Evolutionary conservation across 2,329 filamentous ascomycete species (phyloP), one percentile per base, ranked within the genome.

Genomic region (Xylariaceae sp.): DNA sequence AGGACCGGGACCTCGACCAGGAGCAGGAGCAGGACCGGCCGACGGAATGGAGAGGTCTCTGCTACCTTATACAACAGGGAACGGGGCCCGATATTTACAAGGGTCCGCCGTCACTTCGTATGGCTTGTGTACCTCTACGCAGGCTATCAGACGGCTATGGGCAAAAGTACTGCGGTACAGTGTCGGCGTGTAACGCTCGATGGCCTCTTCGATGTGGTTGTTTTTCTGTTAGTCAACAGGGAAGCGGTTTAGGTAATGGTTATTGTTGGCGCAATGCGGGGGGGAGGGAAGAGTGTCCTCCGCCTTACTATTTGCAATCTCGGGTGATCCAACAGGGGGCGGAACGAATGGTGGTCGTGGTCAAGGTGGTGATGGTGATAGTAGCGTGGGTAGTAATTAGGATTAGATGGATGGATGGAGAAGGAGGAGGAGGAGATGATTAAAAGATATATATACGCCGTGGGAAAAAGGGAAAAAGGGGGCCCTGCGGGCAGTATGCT

Each of bases 221-320:
- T 45, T 64, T 78, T 78, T 75, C 71, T 77, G 75, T 79, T 79
- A 79, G 77, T 79, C 77, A 79, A 76, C 65, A 62, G 62, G 66
- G 62, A 68, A 66, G 65, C 61, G 64, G 75, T 70, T 79, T 79
- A 79, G 76, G 77, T 79, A 79, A 80, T 68, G 74, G 65, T 65
- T 73, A 67, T 67, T 68, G 67, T 62, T 72, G 70, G 71, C 66
- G 71, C 64, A 70, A 74, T 76, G 75, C 74, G 75, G 75, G 75
- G 75, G 42, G 42, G 42, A 35, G 17, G 13, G 11, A 75, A 77
- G 66, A 55, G 63, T 56, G 67, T 66, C 65, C 62, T 68, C 57
- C 58, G 68, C 64, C 64, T 64, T 66, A 63, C 23, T 51, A 35
- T 51, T 51, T 34, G 13, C 5, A 45, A 45, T 45, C 42, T 45